phyloP scores from a whole-genome alignment of 495 filamentous ascomycete genomes.

The Monascus purpureus region DNA sequence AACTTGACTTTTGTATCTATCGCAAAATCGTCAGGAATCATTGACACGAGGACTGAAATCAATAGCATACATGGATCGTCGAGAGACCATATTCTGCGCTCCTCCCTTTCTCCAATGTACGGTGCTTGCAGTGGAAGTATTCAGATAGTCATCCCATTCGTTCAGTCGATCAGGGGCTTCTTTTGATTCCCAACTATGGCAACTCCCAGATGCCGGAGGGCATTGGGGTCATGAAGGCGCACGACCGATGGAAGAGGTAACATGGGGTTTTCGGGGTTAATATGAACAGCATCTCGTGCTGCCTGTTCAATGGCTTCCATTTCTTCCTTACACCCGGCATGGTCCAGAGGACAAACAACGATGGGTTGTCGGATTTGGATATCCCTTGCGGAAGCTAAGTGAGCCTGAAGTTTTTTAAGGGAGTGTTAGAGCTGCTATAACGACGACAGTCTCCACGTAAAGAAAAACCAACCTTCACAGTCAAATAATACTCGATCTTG shows the following conservation, averaged over 20 bases:
- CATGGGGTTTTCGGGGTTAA: conserved; percentile 80
- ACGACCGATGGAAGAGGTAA: conserved; percentile 73
- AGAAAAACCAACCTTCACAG: conserved; percentile 60
- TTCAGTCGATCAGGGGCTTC: conserved; percentile 80
- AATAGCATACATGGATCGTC: too few relatives aligned
- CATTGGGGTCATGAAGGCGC: conserved; percentile 58
- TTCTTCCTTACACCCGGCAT: conserved; percentile 91
- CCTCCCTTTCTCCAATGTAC: too few relatives aligned
- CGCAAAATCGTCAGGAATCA: too few relatives aligned
- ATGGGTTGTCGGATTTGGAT: conserved; percentile 87
- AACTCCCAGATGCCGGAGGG: conserved; percentile 63
- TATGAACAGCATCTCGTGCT: conserved; percentile 75
- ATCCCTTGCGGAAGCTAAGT: conserved; percentile 80
- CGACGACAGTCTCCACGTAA: not conserved
- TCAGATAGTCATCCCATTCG: too few relatives aligned
- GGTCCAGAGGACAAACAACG: conserved; percentile 89
- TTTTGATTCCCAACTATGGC: conserved; percentile 75
- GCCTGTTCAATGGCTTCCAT: conserved; percentile 96
- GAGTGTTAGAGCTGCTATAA: conserved; percentile 2
- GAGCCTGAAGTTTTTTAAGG: conserved; percentile 43
- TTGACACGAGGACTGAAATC: too few relatives aligned
- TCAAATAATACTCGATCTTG: conserved; percentile 95
- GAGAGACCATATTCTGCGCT: too few relatives aligned
- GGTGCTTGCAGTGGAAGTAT: too few relatives aligned
- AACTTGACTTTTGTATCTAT: too few relatives aligned